phyloP scores from a whole-genome alignment of 2,329 filamentous ascomycete species.

The Cladophialophora psammophila region DNA sequence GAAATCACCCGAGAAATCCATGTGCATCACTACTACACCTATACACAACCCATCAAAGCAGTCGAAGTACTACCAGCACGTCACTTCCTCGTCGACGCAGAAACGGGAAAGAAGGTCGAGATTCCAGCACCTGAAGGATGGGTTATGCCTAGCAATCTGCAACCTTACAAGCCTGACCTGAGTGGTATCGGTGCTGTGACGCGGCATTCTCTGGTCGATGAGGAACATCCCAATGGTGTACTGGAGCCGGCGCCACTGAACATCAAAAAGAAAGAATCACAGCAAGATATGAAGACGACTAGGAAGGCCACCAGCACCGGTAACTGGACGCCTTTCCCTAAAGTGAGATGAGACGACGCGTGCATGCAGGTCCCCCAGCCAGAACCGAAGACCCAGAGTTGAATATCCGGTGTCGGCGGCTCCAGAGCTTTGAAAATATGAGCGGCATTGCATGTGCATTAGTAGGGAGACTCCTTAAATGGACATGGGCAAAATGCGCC shows the following conservation, averaged over 20 bases:
- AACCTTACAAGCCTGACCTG: conserved; percentile 30
- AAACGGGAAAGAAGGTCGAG: conserved; percentile 39
- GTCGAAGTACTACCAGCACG: conserved; percentile 46
- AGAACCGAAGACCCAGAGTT: no score
- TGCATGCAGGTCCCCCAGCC: neutral
- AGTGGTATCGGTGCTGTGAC: conserved; percentile 21
- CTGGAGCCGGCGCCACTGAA: conserved; percentile 32
- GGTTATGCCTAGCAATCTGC: conserved; percentile 34
- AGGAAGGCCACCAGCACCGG: conserved; percentile 17
- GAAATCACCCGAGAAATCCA: conserved; percentile 48
- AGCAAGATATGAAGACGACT: conserved; percentile 13
- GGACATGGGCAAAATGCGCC: neutral
- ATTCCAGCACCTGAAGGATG: conserved; percentile 37
- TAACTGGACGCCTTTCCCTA: conserved; percentile 34
- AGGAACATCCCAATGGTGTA: conserved; percentile 36
- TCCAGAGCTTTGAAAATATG: neutral
- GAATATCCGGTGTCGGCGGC: neutral
- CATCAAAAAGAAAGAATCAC: conserved; percentile 16
- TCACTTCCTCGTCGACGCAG: conserved; percentile 43
- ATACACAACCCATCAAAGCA: conserved; percentile 46
- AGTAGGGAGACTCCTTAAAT: neutral
- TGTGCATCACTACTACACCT: conserved; percentile 46
- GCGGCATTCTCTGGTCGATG: conserved; percentile 39
- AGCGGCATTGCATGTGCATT: neutral
- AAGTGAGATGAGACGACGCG: conserved; percentile 19